These are phyloP conservation scores for Ophiostoma himal-ulmi DNA, from an alignment of 2,329 filamentous ascomycete species.

Conservation along the genomic window DNA sequence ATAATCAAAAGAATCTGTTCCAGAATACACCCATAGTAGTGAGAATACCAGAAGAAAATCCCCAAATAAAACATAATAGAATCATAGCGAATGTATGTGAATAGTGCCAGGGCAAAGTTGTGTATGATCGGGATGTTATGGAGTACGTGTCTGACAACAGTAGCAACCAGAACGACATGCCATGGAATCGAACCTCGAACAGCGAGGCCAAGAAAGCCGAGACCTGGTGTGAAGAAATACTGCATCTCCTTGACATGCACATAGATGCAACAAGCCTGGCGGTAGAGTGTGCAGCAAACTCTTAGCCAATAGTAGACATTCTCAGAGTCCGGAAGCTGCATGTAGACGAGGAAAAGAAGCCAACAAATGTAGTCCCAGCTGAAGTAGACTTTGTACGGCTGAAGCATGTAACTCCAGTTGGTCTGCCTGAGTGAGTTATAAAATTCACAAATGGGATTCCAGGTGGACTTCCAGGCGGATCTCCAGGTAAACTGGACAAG, in stretches of 20 bases:
- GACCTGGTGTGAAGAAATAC: neutral
- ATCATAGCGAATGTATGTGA: neutral
- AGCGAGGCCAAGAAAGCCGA: neutral
- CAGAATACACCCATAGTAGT: too few relatives aligned
- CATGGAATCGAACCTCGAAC: too few relatives aligned
- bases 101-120: neutral
- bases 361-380: neutral
- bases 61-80: neutral
- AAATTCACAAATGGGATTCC: too few relatives aligned
- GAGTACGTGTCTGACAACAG: neutral
- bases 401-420: neutral
- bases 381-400: neutral
- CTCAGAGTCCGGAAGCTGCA: neutral
- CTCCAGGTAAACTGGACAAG: too few relatives aligned
- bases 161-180: neutral
- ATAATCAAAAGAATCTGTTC: too few relatives aligned
- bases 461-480: too few relatives aligned
- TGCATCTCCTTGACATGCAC: neutral
- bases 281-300: neutral
- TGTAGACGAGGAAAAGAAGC: neutral
- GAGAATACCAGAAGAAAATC: neutral
- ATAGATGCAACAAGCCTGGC: neutral
- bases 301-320: neutral
- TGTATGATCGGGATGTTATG: neutral
- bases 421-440: neutral